phyloP scores from a whole-genome alignment of 2,329 filamentous ascomycete genomes.

The Akanthomyces lecanii region DNA sequence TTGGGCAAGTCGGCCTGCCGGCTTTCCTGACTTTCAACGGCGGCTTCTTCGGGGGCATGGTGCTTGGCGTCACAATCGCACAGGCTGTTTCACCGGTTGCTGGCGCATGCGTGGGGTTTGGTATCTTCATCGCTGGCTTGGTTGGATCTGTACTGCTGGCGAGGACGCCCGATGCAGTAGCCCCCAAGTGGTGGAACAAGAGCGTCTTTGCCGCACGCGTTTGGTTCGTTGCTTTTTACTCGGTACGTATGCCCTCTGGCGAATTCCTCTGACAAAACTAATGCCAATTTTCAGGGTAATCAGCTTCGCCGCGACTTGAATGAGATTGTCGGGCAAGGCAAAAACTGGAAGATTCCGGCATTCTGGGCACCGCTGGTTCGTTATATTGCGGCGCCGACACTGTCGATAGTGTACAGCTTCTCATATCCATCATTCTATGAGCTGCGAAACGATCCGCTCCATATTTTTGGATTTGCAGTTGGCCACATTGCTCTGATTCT shows the following conservation, averaged over 20 bases:
- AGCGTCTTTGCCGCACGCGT: constrained; percentile 37
- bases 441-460: constrained; percentile 45
- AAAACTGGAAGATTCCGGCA: constrained; percentile 52
- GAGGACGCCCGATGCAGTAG: constrained; percentile 37
- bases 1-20: constrained; percentile 39
- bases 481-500: constrained; percentile 44
- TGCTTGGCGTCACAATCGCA: constrained; percentile 47
- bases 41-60: constrained; percentile 50
- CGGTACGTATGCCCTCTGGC: constrained; percentile 34
- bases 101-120: constrained; percentile 49
- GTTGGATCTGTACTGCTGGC: constrained; percentile 37
- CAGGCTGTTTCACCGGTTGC: constrained; percentile 41
- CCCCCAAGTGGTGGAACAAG: constrained; percentile 39
- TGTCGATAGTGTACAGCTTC: constrained; percentile 50
- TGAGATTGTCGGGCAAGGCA: constrained; percentile 46
- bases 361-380: constrained; percentile 49
- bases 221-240: constrained; percentile 54
- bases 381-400: constrained; percentile 45
- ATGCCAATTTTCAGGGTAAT: constrained; percentile 40
- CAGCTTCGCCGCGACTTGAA: constrained; percentile 54
- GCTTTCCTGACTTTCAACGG: constrained; percentile 44
- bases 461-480: constrained; percentile 47
- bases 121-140: constrained; percentile 43
- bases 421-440: constrained; percentile 47
- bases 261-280: not conserved